Percentiles rank a stretch among this genome's conserved stretches.
phyloP scores from a whole-genome alignment of 352 stramenopile species.

The Pythium periplocum region DNA sequence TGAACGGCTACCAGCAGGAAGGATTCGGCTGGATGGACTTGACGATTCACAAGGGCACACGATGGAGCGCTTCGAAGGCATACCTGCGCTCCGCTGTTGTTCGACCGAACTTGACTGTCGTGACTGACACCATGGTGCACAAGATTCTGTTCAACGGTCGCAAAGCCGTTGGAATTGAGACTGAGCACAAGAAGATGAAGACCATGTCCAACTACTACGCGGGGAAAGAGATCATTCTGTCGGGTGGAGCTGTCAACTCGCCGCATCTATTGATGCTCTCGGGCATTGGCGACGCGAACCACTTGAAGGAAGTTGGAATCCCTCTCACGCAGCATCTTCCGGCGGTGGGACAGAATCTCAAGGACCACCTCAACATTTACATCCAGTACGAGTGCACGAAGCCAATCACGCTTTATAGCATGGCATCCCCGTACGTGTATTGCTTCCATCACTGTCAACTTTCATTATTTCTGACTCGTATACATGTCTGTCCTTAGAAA shows the following conservation, averaged over 20 bases:
- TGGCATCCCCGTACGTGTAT: conserved; percentile 59
- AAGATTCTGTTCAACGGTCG: conserved; percentile 82
- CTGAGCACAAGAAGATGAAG: conserved; percentile 61
- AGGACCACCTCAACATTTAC: conserved; percentile 87
- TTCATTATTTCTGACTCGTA: too few relatives aligned
- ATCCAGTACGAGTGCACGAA: conserved; percentile 87
- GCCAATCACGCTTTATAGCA: conserved; percentile 80
- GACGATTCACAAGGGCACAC: conserved; percentile 75
- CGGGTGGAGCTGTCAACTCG: conserved; percentile 83
- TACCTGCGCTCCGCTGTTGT: conserved; percentile 71
- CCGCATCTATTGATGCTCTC: conserved; percentile 88
- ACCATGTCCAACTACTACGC: conserved; percentile 41
- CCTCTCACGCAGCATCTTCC: conserved; percentile 69
- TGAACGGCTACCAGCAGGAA: conserved; percentile 88
- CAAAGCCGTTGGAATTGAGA: conserved; percentile 69
- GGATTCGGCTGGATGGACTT: conserved; percentile 88
- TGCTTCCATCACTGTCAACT: too few relatives aligned
- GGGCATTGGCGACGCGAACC: conserved; percentile 67
- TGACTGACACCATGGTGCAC: conserved; percentile 83
- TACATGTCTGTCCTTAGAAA: conserved; percentile 22
- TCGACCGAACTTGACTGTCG: conserved; percentile 65
- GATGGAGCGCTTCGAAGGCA: conserved; percentile 70
- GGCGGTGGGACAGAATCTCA: conserved; percentile 83
- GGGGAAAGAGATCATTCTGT: conserved; percentile 86
- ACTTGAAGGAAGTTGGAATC: conserved; percentile 71